These are phyloP conservation scores for Triticum turgidum DNA, from an alignment of 176 grass and related monocot species.

Conservation along the genomic window DNA sequence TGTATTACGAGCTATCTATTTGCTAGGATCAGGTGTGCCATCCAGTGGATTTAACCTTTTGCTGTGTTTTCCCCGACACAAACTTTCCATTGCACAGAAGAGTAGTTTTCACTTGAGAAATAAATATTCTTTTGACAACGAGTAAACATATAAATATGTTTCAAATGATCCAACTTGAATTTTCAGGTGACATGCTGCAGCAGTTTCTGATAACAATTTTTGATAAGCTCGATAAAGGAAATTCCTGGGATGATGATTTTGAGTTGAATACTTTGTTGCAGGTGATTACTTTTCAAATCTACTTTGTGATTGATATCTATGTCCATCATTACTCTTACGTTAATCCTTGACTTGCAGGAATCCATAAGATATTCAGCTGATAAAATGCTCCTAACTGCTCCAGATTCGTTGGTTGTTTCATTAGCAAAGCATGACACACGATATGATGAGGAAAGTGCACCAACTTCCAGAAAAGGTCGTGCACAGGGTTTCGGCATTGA, in stretches of 20 bases:
- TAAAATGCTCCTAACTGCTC: conserved; percentile 68
- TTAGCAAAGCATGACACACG: conserved; percentile 46
- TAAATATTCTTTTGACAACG: background rate
- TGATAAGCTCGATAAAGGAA: conserved; percentile 83
- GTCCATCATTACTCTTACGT: conserved; percentile 20
- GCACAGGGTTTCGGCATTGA: conserved; percentile 85
- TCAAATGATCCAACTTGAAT: conserved; percentile 29
- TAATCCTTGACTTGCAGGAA: conserved; percentile 54
- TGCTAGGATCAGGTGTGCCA: conserved; percentile 87
- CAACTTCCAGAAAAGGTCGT: conserved; percentile 46
- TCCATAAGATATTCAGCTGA: conserved; percentile 95
- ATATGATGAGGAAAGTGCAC: conserved; percentile 49
- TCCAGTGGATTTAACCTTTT: background rate
- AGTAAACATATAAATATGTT: conserved; percentile 16
- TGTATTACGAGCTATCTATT: conserved; percentile 89
- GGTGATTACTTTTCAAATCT: conserved; percentile 45
- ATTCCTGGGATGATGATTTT: conserved; percentile 94
- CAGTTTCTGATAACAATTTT: conserved; percentile 90
- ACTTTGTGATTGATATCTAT: conserved; percentile 20
- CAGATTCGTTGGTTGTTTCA: conserved; percentile 81
- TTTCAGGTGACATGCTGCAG: conserved; percentile 93
- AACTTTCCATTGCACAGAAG: background rate
- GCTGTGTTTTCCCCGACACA: background rate
- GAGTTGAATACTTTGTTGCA: conserved; percentile 95
- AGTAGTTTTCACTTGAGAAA: background rate